Percentiles rank a stretch among this genome's conserved stretches.
These are phyloP conservation scores for Cytospora mali DNA, from an alignment of 2,329 filamentous ascomycete species.

Conservation along the genomic window DNA sequence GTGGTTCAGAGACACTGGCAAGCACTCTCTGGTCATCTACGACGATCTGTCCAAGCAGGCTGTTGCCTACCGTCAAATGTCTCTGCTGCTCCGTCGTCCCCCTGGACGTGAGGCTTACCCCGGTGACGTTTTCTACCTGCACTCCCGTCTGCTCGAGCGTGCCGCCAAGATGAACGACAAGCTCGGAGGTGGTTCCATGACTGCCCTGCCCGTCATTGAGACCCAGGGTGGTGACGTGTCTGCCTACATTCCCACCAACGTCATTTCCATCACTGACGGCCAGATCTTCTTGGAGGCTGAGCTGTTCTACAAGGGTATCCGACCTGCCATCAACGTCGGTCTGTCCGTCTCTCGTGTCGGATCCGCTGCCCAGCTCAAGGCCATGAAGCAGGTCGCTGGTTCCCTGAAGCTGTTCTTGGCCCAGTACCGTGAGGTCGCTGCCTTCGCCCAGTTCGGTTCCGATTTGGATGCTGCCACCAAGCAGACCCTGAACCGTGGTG, in stretches of 20 bases:
- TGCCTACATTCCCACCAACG: slow-evolving; percentile 99
- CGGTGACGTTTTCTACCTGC: slow-evolving; percentile 98
- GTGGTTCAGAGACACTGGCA: slow-evolving; percentile 80
- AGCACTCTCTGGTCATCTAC: slow-evolving; percentile 87
- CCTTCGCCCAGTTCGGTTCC: slow-evolving; percentile 99
- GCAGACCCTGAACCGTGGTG: slow-evolving; percentile 97
- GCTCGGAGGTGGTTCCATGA: slow-evolving; percentile 93
- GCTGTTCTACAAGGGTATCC: slow-evolving; percentile 99
- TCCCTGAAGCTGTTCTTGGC: slow-evolving; percentile 99
- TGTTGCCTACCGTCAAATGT: slow-evolving; percentile 98
- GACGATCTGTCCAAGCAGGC: slow-evolving; percentile 99
- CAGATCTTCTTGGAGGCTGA: slow-evolving; percentile 99
- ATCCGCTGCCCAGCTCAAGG: slow-evolving; percentile 98
- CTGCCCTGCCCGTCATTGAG: slow-evolving; percentile 96
- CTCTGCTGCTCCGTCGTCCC: slow-evolving; percentile 93
- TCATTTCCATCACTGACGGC: slow-evolving; percentile 99
- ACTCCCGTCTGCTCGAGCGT: slow-evolving; percentile 99
- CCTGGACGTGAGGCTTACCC: slow-evolving; percentile 99
- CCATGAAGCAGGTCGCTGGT: slow-evolving; percentile 99
- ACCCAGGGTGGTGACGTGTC: slow-evolving; percentile 99
- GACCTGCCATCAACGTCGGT: slow-evolving; percentile 99
- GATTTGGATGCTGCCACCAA: slow-evolving; percentile 98
- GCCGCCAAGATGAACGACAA: slow-evolving; percentile 98
- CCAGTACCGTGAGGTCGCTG: slow-evolving; percentile 99
- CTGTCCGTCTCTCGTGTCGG: slow-evolving; percentile 99